Evolutionary conservation across 225 moss, liverwort and hornwort genomes (phyloP).

Genomic region (Pseudisothecium myosuroides): DNA sequence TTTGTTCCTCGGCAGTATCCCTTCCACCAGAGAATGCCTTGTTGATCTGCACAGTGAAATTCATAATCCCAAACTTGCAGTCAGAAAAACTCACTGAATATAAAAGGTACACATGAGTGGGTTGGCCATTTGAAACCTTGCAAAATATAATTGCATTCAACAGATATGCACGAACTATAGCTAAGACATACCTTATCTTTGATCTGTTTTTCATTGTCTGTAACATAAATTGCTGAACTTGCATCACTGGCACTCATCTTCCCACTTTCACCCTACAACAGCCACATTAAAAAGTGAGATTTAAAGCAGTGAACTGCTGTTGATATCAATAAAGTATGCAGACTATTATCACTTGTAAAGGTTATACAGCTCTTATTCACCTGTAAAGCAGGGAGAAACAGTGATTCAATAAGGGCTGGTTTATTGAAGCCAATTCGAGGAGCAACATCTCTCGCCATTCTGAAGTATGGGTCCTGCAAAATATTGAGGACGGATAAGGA

Average conservation of each 20-base stretch:
- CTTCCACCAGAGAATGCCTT: constrained; percentile 83
- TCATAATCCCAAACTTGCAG: not conserved
- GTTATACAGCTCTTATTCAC: not conserved
- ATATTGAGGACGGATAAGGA: not conserved
- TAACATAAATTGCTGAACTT: constrained; percentile 86
- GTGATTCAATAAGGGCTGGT: constrained; percentile 73
- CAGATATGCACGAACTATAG: not conserved
- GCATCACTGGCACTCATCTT: constrained; percentile 92
- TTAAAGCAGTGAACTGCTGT: not conserved
- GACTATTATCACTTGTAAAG: not conserved
- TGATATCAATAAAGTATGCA: not conserved
- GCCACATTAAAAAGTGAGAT: not conserved
- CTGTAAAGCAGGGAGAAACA: constrained; percentile 82
- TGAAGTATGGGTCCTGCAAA: constrained; percentile 81
- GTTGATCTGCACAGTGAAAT: constrained; percentile 49
- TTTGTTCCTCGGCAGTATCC: constrained; percentile 66
- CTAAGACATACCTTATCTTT: constrained; percentile 45
- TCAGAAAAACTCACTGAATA: not conserved
- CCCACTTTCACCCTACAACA: constrained; percentile 68
- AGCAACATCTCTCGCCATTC: constrained; percentile 91
- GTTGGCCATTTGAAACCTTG: not conserved
- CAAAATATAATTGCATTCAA: not conserved
- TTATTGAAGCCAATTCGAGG: constrained; percentile 77
- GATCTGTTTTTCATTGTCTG: constrained; percentile 68
- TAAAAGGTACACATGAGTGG: not conserved